Conservation (phyloP, 345 rosid genomes). For the Brassica nigra region DNA sequence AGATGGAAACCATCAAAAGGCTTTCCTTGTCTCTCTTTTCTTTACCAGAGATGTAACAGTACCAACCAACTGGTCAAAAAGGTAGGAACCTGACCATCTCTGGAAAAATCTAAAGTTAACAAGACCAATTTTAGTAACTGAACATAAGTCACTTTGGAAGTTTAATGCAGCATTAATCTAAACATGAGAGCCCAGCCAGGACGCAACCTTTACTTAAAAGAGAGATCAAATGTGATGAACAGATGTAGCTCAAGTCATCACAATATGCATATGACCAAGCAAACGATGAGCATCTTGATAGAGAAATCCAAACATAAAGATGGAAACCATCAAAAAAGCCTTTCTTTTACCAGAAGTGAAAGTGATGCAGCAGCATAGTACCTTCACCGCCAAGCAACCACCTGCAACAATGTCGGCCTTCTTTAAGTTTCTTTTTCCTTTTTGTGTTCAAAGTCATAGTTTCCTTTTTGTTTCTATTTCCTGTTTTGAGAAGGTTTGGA, state of each 20-base stretch:
- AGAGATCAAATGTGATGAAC: slow-evolving; percentile 23
- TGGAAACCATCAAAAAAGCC: slow-evolving; percentile 14
- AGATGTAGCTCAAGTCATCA: slow-evolving; percentile 29
- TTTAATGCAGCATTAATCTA: not conserved
- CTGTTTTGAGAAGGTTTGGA: too few relatives aligned
- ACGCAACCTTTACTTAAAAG: not conserved
- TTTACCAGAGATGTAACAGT: slow-evolving; percentile 59
- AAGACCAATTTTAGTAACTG: not conserved
- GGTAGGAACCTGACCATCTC: slow-evolving; percentile 49
- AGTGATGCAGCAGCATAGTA: too few relatives aligned
- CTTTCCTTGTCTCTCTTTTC: slow-evolving; percentile 41
- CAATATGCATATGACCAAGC: slow-evolving; percentile 24
- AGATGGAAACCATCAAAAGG: slow-evolving; percentile 48
- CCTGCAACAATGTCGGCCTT: too few relatives aligned
- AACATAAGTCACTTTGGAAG: not conserved
- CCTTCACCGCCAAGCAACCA: too few relatives aligned
- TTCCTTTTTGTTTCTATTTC: too few relatives aligned
- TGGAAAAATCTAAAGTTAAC: not conserved
- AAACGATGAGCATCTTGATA: slow-evolving; percentile 36
- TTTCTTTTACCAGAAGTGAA: not conserved
- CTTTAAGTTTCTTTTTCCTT: too few relatives aligned
- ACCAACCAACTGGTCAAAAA: slow-evolving; percentile 29
- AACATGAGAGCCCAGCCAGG: not conserved
- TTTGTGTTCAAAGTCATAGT: too few relatives aligned
- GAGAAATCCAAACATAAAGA: slow-evolving; percentile 14